Evolutionary conservation across 257 asterid species (phyloP).

Genomic region (Gentiana dahurica): DNA sequence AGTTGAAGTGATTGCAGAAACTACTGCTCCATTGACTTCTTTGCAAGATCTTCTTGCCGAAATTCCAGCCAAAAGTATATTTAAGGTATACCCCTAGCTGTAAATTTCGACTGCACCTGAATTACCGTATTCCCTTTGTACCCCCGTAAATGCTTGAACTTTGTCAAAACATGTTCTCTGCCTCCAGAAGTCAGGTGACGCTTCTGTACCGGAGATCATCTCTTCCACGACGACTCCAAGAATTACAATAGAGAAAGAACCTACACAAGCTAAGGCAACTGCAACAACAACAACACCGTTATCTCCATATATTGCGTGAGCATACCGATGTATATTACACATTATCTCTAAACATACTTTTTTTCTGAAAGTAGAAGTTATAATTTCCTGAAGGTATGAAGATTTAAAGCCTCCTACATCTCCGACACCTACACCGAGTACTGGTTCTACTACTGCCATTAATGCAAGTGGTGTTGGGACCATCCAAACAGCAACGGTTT

Average conservation of each 20-base stretch:
- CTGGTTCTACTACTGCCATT: conserved; percentile 12
- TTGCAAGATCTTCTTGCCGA: conserved; percentile 60
- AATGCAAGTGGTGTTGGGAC: conserved; percentile 16
- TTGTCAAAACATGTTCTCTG: conserved; percentile 3
- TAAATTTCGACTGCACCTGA: neutral
- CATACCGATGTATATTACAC: conserved; percentile 1
- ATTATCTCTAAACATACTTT: neutral
- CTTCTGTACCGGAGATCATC: conserved; percentile 20
- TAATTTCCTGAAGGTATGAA: conserved; percentile 33
- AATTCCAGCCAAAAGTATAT: conserved; percentile 50
- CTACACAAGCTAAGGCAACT: conserved; percentile 27
- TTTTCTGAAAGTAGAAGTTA: neutral
- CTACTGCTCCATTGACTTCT: conserved; percentile 72
- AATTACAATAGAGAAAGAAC: conserved; percentile 19
- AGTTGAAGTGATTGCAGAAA: conserved; percentile 90
- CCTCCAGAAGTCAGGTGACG: conserved; percentile 33
- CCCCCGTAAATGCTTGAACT: neutral
- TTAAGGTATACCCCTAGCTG: conserved; percentile 34
- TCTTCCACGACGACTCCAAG: conserved; percentile 18
- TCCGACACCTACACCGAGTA: conserved; percentile 56
- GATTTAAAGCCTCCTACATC: conserved; percentile 64
- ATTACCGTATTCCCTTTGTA: neutral
- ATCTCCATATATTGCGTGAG: conserved; percentile 78
- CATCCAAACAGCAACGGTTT: conserved; percentile 8
- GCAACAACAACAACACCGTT: conserved; percentile 20